phyloP scores from a whole-genome alignment of 1,284 basidiomycete genomes.

The Pascua sp. region DNA sequence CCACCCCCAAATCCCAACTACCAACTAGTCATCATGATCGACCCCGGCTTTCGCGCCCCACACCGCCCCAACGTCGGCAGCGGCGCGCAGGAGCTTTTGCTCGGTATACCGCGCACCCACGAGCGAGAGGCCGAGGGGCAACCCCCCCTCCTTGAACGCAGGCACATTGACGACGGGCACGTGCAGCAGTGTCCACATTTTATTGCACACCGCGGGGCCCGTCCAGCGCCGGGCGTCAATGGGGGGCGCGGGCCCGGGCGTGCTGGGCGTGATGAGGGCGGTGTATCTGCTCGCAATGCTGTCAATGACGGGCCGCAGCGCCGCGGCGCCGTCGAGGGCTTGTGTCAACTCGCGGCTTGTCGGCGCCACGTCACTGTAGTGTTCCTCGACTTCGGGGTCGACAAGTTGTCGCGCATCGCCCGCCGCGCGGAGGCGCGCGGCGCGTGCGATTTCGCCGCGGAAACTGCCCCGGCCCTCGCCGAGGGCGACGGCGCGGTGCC shows the following conservation, averaged over 20 bases:
- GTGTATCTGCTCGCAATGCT: conserved; percentile 24
- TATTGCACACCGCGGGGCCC: conserved; percentile 28
- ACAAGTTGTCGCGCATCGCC: too few species aligned
- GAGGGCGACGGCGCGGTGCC: conserved; percentile 26
- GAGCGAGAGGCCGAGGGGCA: conserved; percentile 30
- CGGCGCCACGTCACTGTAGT: too few species aligned
- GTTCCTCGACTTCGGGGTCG: too few species aligned
- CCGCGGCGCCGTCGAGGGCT: conserved; percentile 27
- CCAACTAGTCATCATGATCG: too few species aligned
- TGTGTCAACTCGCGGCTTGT: too few species aligned
- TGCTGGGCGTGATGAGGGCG: conserved; percentile 27
- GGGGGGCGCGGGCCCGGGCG: conserved; percentile 25
- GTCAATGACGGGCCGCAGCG: conserved; percentile 26
- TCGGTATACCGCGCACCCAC: conserved; percentile 24
- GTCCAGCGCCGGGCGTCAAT: conserved; percentile 24
- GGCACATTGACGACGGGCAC: conserved; percentile 31
- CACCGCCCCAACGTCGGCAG: background rate
- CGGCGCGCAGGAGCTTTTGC: conserved; percentile 5
- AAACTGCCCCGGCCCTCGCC: conserved; percentile 27
- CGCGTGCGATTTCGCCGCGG: conserved; percentile 11
- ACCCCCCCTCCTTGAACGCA: conserved; percentile 23
- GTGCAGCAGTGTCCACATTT: conserved; percentile 33
- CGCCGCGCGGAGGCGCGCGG: too few species aligned
- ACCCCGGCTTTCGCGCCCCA: too few species aligned
- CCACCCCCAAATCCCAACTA: too few species aligned